phyloP scores from a whole-genome alignment of 2,329 filamentous ascomycete genomes.

The Calonectria fujianensis region DNA sequence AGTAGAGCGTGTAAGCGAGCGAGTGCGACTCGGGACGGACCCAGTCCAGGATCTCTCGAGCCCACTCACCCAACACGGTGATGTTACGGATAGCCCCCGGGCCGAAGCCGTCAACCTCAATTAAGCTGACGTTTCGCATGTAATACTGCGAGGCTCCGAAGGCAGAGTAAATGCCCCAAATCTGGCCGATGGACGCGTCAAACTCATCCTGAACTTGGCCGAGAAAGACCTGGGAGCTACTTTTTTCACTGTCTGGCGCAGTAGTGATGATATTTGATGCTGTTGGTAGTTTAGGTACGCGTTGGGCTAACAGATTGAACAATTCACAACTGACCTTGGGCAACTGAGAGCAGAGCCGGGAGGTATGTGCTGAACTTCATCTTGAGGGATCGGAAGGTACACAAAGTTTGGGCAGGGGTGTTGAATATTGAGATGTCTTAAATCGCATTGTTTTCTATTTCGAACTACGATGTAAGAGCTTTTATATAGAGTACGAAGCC shows the following conservation, averaged over 20 bases:
- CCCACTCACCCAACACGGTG: neutral
- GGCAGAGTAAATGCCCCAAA: constrained; percentile 12
- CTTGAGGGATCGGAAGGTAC: neutral
- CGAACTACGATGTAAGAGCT: neutral
- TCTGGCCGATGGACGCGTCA: neutral
- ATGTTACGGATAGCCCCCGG: neutral
- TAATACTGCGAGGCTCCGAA: constrained; percentile 4
- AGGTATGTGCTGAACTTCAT: neutral
- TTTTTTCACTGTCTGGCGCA: neutral
- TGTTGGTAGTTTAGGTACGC: neutral
- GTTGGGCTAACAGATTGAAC: neutral
- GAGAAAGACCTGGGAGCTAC: neutral
- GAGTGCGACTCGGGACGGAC: neutral
- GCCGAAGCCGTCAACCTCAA: neutral
- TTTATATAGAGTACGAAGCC: neutral
- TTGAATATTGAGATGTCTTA: neutral
- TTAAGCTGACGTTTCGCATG: neutral
- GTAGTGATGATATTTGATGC: constrained; percentile 1
- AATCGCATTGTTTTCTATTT: neutral
- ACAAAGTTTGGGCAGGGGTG: neutral
- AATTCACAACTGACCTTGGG: neutral
- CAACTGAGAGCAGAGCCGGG: neutral
- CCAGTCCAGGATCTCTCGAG: neutral
- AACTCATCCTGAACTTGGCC: constrained; percentile 8
- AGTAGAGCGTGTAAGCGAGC: neutral